phyloP scores from a whole-genome alignment of 2,329 filamentous ascomycete genomes.

The Chrysoporthe cubensis region DNA sequence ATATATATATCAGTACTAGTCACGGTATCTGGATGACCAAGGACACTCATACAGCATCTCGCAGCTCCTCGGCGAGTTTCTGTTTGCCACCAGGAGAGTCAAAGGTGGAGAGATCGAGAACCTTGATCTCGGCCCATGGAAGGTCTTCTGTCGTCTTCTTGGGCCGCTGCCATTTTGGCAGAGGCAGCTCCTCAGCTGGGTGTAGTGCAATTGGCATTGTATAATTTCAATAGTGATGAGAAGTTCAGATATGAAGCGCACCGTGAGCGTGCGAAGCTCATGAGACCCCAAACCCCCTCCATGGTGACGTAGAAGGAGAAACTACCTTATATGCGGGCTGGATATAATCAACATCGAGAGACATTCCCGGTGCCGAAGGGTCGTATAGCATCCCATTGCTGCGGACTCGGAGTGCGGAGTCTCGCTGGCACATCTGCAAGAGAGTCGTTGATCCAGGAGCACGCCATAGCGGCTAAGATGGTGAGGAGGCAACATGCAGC shows the following conservation, averaged over 20 bases:
- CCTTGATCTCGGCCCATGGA: constrained; percentile 57
- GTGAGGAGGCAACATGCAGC: constrained; percentile 15
- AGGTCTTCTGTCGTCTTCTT: constrained; percentile 35
- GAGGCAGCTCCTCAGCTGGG: constrained; percentile 23
- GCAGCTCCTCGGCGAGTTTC: constrained; percentile 53
- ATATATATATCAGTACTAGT: neutral
- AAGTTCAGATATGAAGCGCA: too few relatives aligned
- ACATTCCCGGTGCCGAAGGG: neutral
- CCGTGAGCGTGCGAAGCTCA: neutral
- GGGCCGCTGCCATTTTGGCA: constrained; percentile 37
- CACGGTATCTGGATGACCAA: neutral
- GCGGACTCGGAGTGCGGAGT: constrained; percentile 3
- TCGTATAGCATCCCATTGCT: neutral
- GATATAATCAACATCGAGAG: neutral
- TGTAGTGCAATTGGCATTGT: constrained; percentile 25
- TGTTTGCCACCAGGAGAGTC: constrained; percentile 55
- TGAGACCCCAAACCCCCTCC: neutral
- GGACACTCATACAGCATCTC: constrained; percentile 47
- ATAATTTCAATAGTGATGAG: neutral
- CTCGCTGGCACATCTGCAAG: constrained; percentile 6
- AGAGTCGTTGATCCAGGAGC: constrained; percentile 11
- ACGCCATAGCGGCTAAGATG: constrained; percentile 29
- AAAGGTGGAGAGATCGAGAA: constrained; percentile 54
- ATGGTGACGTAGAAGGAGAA: constrained; percentile 11
- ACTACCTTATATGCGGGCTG: neutral